phyloP scores from a whole-genome alignment of 2,329 filamentous ascomycete species.

The Diaporthe vaccinii region DNA sequence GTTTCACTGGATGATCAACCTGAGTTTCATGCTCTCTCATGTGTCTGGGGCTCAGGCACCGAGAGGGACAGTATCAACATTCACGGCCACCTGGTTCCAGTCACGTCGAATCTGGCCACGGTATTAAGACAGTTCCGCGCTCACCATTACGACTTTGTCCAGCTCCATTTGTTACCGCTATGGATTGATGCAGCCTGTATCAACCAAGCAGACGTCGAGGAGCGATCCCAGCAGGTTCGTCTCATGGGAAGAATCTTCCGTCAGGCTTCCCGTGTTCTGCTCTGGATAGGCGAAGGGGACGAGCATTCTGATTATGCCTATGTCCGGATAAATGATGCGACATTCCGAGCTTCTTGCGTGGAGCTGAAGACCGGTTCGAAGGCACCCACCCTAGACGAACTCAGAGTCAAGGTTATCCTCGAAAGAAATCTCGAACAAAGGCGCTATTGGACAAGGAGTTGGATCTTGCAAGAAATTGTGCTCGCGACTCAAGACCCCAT shows the following conservation, averaged over 20 bases:
- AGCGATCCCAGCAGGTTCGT: constrained; percentile 30
- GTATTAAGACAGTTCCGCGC: not conserved
- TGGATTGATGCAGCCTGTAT: constrained; percentile 39
- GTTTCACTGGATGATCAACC: not conserved
- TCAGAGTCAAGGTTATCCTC: not conserved
- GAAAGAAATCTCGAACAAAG: not conserved
- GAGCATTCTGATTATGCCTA: not conserved
- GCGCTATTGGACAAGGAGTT: not conserved
- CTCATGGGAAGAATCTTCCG: constrained; percentile 31
- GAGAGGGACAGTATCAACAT: not conserved
- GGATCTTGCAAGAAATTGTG: not conserved
- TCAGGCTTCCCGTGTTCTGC: not conserved
- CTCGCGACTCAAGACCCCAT: not conserved
- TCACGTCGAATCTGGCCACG: constrained; percentile 17
- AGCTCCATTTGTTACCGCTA: constrained; percentile 1
- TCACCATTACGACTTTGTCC: not conserved
- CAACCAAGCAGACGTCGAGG: constrained; percentile 29
- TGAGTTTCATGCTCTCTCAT: not conserved
- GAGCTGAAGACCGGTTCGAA: not conserved
- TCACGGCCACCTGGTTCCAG: not conserved
- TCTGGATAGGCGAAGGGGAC: not conserved
- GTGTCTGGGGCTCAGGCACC: not conserved
- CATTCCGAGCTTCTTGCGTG: not conserved
- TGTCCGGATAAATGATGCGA: not conserved
- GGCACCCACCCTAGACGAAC: not conserved